Percentiles rank a stretch among this genome's conserved stretches.
phyloP scores from a whole-genome alignment of 2,329 filamentous ascomycete species.

The Pseudocercospora musae region DNA sequence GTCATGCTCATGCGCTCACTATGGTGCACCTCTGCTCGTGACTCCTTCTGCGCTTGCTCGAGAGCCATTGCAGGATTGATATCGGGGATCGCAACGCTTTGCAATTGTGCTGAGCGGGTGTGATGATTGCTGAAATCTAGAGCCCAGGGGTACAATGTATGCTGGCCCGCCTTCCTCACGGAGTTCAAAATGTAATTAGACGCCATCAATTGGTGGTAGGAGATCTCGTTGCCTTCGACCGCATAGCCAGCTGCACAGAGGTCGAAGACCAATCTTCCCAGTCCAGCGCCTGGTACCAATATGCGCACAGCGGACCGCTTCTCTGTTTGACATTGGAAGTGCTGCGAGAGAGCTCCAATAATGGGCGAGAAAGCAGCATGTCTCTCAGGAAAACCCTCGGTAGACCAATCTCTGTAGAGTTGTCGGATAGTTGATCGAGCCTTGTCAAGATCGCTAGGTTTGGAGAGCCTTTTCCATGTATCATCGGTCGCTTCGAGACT shows the following conservation, averaged over 20 bases:
- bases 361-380: conserved; percentile 75
- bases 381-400: conserved; percentile 70
- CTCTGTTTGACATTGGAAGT: conserved; percentile 38
- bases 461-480: conserved; percentile 69
- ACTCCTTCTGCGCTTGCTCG: conserved; percentile 27
- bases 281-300: conserved; percentile 82
- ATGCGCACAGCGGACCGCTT: conserved; percentile 54
- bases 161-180: conserved; percentile 58
- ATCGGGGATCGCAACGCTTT: conserved; percentile 72
- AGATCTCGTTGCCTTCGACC: conserved; percentile 88
- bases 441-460: conserved; percentile 76
- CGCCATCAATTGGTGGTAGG: conserved; percentile 91
- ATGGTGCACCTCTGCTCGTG: conserved; percentile 32
- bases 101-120: conserved; percentile 70
- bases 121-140: conserved; percentile 84
- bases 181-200: conserved; percentile 73
- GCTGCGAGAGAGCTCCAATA: conserved; percentile 58
- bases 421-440: conserved; percentile 88
- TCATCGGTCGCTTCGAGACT: conserved; percentile 46
- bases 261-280: conserved; percentile 87
- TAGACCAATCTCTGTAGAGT: conserved; percentile 92
- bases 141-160: conserved; percentile 80
- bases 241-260: conserved; percentile 69
- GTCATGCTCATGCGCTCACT: conserved; percentile 83
- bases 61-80: conserved; percentile 48